Percentiles rank a stretch among this genome's conserved stretches.
phyloP scores from a whole-genome alignment of 352 stramenopile genomes.

The Phytophthora constricta region DNA sequence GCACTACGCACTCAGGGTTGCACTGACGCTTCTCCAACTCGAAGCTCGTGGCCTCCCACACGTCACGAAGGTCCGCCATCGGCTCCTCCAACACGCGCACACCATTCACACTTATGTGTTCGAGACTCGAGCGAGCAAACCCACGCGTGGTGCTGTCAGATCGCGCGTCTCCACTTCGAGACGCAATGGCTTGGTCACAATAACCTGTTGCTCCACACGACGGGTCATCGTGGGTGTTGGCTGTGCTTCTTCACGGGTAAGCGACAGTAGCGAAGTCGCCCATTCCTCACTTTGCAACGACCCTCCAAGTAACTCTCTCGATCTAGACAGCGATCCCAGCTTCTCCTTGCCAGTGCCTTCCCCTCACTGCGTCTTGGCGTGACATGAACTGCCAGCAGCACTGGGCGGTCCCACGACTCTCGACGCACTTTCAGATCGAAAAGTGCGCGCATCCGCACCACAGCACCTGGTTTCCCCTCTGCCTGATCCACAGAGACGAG shows the following conservation, averaged over 20 bases:
- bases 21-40: constrained; percentile 96
- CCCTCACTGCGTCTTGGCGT: constrained; percentile 37
- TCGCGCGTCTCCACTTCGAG: constrained; percentile 64
- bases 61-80: constrained; percentile 86
- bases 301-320: background rate
- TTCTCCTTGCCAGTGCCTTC: constrained; percentile 7
- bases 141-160: constrained; percentile 44
- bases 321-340: background rate
- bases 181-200: constrained; percentile 61
- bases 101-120: constrained; percentile 85
- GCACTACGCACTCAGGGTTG: constrained; percentile 92
- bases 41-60: constrained; percentile 98
- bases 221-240: constrained; percentile 50
- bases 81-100: constrained; percentile 57
- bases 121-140: constrained; percentile 51
- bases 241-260: constrained; percentile 56
- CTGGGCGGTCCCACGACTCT: constrained; percentile 62
- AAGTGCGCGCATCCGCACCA: constrained; percentile 48
- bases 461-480: constrained; percentile 7
- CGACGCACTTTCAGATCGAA: constrained; percentile 67
- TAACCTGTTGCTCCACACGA: constrained; percentile 53
- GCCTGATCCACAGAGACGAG: constrained; percentile 25
- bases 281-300: constrained; percentile 48
- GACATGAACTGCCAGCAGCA: constrained; percentile 61
- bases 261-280: constrained; percentile 41